Base-by-base conservation (phyloP, 306 rosid species). In the Cyamopsis tetragonoloba region DNA sequence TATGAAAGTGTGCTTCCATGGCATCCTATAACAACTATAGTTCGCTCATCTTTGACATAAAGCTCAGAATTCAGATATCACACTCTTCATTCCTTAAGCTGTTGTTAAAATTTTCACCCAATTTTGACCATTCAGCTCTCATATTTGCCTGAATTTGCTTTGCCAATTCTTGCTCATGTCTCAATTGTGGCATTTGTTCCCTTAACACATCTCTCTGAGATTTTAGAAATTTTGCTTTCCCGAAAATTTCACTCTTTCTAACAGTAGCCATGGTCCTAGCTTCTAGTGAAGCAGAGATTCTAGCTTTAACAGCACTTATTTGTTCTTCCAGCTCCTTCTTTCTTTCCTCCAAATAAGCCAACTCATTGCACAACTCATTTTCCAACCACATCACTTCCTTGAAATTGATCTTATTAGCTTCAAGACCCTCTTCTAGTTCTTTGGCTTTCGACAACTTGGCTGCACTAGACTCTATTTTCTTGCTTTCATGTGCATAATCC, bases 161-260 rank as follows among this genome's bases (percentile, higher is more conserved):
- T 0, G 80, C 80, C 42, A 59, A 53, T 61, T 62, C 66, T 10
- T 49, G 23, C 19, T 76, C 71, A 60, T 26, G 20, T 20, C 38
- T 67, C 80, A 57, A 48, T 14, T 12, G 0, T 12, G 80, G 63
- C 31, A 35, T 6, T 48, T 46, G 62, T 28, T 37, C 60, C 37
- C 69, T 67, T 35, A 75, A 42, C 24, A 32, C 61, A 69, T 76
- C 76, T 63, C 76, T 70, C 43, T 77, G 39, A 32, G 59, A 44
- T 70, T 62, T 62, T 1, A 77, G 14, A 19, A 31, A 13, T 62
- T 44, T 77, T 53, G 62, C 76, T 53, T 54, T 64, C 5, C 37
- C 60, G 62, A 70, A 77, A 26, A 54, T 15, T 43, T 70, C 62
- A 18, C 55, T 70, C 54, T 70, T 77, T 42, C 22, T 62, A 2